A percentile compares a stretch with the other conserved stretches of the same genome.
Conservation (phyloP, 306 rosid species). For the Lagenaria siceraria region DNA sequence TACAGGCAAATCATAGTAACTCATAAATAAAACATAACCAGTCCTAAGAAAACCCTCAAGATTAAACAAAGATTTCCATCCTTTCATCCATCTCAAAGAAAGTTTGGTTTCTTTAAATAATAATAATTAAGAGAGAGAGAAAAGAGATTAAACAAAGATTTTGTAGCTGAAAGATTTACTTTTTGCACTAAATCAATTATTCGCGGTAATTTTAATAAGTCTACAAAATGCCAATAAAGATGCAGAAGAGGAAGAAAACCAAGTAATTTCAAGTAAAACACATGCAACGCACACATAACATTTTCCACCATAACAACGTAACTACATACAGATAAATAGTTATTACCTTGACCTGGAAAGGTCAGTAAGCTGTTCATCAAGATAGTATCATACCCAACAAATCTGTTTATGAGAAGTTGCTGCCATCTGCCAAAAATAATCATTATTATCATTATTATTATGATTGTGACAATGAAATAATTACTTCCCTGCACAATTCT, state of each 20-base stretch:
- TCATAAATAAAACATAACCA: background rate
- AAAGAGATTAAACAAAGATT: background rate
- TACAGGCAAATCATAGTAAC: background rate
- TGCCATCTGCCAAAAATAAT: conserved; percentile 71
- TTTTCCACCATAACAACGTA: background rate
- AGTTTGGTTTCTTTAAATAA: too few relatives aligned
- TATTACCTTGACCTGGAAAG: conserved; percentile 90
- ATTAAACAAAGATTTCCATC: background rate
- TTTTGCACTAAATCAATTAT: background rate
- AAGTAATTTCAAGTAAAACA: background rate
- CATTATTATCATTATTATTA: background rate
- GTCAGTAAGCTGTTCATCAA: conserved; percentile 89
- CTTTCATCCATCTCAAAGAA: too few relatives aligned
- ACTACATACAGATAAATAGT: background rate
- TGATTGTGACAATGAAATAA: background rate
- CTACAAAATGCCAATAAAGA: background rate
- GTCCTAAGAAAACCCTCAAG: background rate
- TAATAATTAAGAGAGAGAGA: too few relatives aligned
- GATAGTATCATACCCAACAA: conserved; percentile 98
- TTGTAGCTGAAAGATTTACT: background rate
- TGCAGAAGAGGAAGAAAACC: background rate
- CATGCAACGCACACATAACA: background rate
- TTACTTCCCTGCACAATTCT: background rate
- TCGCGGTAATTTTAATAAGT: background rate
- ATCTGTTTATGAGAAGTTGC: conserved; percentile 85